Conservation (phyloP, 2,329 filamentous ascomycete genomes). For the Grosmannia penicillata region DNA sequence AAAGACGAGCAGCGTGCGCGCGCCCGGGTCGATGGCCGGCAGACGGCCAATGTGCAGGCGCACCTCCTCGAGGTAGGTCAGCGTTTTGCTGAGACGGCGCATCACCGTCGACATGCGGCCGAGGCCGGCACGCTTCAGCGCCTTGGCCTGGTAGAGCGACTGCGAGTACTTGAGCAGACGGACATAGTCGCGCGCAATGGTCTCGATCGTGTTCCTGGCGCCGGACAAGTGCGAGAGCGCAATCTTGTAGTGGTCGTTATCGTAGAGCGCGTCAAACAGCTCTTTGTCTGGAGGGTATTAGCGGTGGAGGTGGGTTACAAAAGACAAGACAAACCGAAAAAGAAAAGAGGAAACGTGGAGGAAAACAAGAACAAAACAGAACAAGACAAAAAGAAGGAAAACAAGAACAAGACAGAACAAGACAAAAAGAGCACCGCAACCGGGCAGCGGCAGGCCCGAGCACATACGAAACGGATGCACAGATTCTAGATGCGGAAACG, state of each 20-base stretch:
- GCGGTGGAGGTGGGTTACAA: neutral
- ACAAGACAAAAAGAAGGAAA: constrained; percentile 47
- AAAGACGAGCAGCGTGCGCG: constrained; percentile 86
- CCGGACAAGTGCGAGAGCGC: constrained; percentile 92
- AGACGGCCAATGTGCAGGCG: constrained; percentile 94
- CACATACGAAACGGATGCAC: constrained; percentile 80
- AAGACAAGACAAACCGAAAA: too few relatives aligned
- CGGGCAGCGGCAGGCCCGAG: too few relatives aligned
- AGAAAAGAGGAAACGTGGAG: constrained; percentile 27
- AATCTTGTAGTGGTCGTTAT: constrained; percentile 95
- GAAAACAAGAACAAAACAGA: constrained; percentile 35
- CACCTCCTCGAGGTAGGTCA: constrained; percentile 91
- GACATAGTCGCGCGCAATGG: constrained; percentile 90
- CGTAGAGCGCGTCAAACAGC: constrained; percentile 93
- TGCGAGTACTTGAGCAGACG: constrained; percentile 83
- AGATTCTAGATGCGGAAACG: constrained; percentile 83
- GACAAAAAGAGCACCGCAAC: too few relatives aligned
- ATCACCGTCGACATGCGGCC: constrained; percentile 98
- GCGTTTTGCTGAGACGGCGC: constrained; percentile 84
- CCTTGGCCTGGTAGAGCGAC: constrained; percentile 96
- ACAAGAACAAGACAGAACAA: neutral
- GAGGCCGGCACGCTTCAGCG: constrained; percentile 88
- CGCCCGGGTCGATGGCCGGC: constrained; percentile 96
- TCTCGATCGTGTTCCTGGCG: constrained; percentile 92
- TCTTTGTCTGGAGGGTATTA: constrained; percentile 33